Conservation (phyloP, 2,329 filamentous ascomycete genomes). For the Cytospora piceicola region DNA sequence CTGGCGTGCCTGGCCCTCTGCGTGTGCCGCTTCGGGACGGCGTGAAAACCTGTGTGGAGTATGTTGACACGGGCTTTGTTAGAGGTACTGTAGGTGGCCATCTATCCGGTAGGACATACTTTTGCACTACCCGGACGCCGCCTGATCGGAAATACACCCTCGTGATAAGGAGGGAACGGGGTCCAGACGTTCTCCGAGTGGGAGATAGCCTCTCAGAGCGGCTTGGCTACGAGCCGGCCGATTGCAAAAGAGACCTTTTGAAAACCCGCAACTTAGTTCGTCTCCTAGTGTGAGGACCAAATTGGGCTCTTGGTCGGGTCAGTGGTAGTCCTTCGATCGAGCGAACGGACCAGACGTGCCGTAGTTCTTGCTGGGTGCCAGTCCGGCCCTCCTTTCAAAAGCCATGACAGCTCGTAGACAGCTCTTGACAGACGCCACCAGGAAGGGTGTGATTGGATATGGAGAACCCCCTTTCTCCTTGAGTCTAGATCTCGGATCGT, state of each 20-base stretch:
- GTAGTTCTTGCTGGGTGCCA: conserved; percentile 1
- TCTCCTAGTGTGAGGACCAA: not conserved
- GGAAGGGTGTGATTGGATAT: conserved; percentile 17
- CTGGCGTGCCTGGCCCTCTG: not conserved
- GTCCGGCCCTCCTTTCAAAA: conserved; percentile 18
- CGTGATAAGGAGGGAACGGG: not conserved
- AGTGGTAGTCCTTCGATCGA: conserved; percentile 4
- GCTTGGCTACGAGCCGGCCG: not conserved
- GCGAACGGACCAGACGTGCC: conserved; percentile 10
- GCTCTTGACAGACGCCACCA: conserved; percentile 26
- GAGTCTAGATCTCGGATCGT: conserved; percentile 23
- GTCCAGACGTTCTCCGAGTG: not conserved
- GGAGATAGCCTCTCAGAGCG: not conserved
- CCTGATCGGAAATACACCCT: not conserved
- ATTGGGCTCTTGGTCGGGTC: conserved; percentile 3
- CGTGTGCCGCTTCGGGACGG: conserved; percentile 3
- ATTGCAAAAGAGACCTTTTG: not conserved
- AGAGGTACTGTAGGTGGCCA: not conserved
- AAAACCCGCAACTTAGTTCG: conserved; percentile 8
- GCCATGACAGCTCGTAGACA: conserved; percentile 20
- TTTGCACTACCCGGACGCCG: not conserved
- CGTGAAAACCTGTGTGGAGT: conserved; percentile 7
- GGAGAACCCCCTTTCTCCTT: conserved; percentile 5
- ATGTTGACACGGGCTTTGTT: not conserved
- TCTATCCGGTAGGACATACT: not conserved